Evolutionary conservation across 805 yeast genomes (phyloP).

Genomic region (Sugiyamaella chiloensis): DNA sequence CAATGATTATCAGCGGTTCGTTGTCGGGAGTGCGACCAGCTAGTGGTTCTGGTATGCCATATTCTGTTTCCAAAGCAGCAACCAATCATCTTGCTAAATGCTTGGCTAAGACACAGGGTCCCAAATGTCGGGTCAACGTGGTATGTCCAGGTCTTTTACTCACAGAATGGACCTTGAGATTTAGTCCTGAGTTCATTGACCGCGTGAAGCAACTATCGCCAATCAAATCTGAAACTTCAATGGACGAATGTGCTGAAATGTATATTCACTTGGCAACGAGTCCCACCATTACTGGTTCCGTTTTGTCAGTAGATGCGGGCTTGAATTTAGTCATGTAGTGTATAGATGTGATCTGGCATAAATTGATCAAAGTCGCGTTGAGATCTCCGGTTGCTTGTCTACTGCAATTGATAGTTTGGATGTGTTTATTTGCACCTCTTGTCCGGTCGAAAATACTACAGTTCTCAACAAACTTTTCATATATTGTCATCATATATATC

Average conservation of each 20-base stretch:
- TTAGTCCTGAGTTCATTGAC: constrained; percentile 25
- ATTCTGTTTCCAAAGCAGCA: constrained; percentile 35
- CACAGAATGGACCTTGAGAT: constrained; percentile 31
- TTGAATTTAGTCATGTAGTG: too few species aligned
- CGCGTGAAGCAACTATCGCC: constrained; percentile 17
- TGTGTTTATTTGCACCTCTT: too few species aligned
- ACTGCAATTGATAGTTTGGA: too few species aligned
- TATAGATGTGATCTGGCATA: too few species aligned
- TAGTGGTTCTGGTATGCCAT: constrained; percentile 35
- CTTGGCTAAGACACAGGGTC: constrained; percentile 27
- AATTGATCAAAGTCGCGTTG: too few species aligned
- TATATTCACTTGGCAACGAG: constrained; percentile 27
- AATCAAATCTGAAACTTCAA: constrained; percentile 13
- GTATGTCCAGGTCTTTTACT: constrained; percentile 26
- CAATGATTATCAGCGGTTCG: constrained; percentile 40
- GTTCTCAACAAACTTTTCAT: too few species aligned
- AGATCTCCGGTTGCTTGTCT: too few species aligned
- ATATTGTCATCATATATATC: too few species aligned
- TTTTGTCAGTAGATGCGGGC: constrained; percentile 38
- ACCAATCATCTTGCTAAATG: constrained; percentile 30
- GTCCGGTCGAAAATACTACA: too few species aligned
- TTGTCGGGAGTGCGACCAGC: constrained; percentile 35
- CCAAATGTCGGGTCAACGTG: constrained; percentile 23
- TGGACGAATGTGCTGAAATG: constrained; percentile 28
- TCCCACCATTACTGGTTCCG: constrained; percentile 26